Evolutionary conservation across 2,329 filamentous ascomycete genomes (phyloP).

Genomic region (Colletotrichum lentis): DNA sequence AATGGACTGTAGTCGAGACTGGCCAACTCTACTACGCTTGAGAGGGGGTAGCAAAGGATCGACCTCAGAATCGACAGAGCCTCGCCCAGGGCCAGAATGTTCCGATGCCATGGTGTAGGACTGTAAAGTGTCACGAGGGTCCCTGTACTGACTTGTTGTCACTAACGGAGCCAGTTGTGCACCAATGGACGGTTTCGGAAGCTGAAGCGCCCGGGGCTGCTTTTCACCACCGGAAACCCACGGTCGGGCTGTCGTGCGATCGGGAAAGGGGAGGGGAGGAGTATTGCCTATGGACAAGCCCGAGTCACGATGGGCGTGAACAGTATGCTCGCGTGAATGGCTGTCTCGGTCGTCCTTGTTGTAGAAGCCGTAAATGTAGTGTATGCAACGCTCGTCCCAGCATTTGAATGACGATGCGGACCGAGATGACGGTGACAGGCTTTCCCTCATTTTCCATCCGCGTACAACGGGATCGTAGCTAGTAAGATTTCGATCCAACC

Average conservation of each 20-base stretch:
- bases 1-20: conserved; percentile 64
- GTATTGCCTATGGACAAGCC: conserved; percentile 53
- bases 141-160: conserved; percentile 47
- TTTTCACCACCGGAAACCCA: conserved; percentile 46
- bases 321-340: conserved; percentile 58
- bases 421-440: conserved; percentile 47
- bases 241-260: conserved; percentile 46
- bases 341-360: conserved; percentile 60
- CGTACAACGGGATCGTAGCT: conserved; percentile 59
- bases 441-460: conserved; percentile 50
- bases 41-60: conserved; percentile 64
- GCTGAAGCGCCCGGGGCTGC: conserved; percentile 48
- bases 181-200: conserved; percentile 50
- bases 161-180: conserved; percentile 49
- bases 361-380: conserved; percentile 67
- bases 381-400: conserved; percentile 62
- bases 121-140: conserved; percentile 53
- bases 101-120: conserved; percentile 54
- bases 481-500: conserved; percentile 62
- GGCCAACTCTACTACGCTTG: conserved; percentile 61
- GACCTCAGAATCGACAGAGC: conserved; percentile 56
- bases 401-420: conserved; percentile 60
- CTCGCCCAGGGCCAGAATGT: conserved; percentile 48
- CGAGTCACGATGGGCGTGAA: conserved; percentile 53
- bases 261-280: conserved; percentile 48